Conservation (phyloP, 768 basidiomycete species). For the Auriscalpium orientale region DNA sequence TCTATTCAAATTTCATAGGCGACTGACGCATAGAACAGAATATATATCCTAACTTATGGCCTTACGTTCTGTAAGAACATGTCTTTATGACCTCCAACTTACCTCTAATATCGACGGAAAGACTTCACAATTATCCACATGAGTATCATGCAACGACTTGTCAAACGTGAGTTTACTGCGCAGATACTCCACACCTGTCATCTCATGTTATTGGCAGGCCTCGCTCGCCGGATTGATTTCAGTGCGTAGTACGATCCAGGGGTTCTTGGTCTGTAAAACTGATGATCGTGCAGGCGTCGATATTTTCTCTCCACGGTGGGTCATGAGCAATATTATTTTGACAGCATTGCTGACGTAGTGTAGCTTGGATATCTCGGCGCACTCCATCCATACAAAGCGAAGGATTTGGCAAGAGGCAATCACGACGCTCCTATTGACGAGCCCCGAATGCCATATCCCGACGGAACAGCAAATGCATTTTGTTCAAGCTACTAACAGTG, state of each 20-base stretch:
- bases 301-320: conserved; percentile 68
- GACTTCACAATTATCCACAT: conserved; percentile 61
- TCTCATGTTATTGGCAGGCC: conserved; percentile 28
- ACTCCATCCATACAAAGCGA: conserved; percentile 54
- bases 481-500: conserved; percentile 45
- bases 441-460: conserved; percentile 51
- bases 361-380: conserved; percentile 50
- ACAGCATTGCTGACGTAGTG: neutral
- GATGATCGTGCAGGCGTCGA: conserved; percentile 48
- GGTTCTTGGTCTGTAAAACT: too few relatives aligned
- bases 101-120: conserved; percentile 15
- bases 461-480: conserved; percentile 48
- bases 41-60: conserved; percentile 56
- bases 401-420: conserved; percentile 80
- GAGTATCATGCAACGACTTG: conserved; percentile 39
- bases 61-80: conserved; percentile 48
- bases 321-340: neutral
- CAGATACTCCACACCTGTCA: conserved; percentile 1
- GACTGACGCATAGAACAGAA: conserved; percentile 21
- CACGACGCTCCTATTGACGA: conserved; percentile 56
- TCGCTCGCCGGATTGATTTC: conserved; percentile 64
- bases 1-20: neutral
- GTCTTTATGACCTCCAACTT: too few relatives aligned
- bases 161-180: conserved; percentile 46
- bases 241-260: conserved; percentile 35